Base-by-base conservation (phyloP, 75 land plant genomes). In the Pinus tabuliformis region DNA sequence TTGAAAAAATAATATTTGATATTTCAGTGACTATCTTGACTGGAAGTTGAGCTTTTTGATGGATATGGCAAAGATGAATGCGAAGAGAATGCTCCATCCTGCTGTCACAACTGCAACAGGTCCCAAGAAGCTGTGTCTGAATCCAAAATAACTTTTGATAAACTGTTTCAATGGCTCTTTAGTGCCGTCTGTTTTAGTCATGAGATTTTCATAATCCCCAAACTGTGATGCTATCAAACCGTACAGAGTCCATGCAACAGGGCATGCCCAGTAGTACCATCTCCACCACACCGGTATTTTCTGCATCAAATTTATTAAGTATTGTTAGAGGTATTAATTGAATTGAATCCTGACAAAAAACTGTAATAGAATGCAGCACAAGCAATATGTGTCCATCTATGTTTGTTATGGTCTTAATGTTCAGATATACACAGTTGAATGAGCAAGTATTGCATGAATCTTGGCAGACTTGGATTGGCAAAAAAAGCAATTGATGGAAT, bases 161-260 rank as follows among this genome's bases (percentile, higher is more conserved):
- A 76, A 85, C 18, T 62, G 45, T 17, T 83, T 59, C 74, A 84
- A 85, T 11, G 75, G 9, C 26, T 63, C 24, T 45, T 6, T 6
- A 30, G 52, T 22, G 4, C 54, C 66, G n/a, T 78, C 83, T 62
- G 85, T 12, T 21, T 58, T 78, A 5, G 59, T 21, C 37, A 83
- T 76, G 4, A 9, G 17, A 6, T 70, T 71, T 4, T 36, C 24
- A 3, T 82, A 79, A 76, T 83, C 85, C 22, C 75, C 85, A 12
- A 83, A 74, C 59, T 83, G 85, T 7, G 85, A 82, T 39, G 78
- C 75, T 7, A 83, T 56, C 73, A 83, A 62, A 7, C 85, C 85
- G 28, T 83, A 81, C 3, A 83, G 73, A n/a, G 84, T 76, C 85
- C 85, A 83, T n/a, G 85, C 70, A 13, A 81, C 56, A 17, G 85